phyloP scores from a whole-genome alignment of 352 stramenopile species.

The Pythium dissimile region DNA sequence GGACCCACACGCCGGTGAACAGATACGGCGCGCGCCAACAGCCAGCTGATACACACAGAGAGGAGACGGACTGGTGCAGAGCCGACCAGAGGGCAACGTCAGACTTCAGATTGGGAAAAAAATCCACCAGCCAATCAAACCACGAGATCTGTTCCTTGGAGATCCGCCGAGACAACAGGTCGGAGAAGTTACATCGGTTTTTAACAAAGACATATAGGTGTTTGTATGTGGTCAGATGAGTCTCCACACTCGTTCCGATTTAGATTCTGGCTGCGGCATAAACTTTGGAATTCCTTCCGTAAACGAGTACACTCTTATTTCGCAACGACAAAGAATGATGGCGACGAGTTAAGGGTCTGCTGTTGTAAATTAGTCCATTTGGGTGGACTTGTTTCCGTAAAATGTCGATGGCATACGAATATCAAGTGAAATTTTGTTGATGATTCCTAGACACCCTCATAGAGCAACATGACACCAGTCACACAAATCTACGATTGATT shows the following conservation, averaged over 20 bases:
- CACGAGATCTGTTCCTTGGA: not conserved
- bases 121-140: slow-evolving; percentile 1
- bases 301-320: too few species aligned
- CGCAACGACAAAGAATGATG: too few species aligned
- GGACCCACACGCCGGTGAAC: not conserved
- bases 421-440: not conserved
- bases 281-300: too few species aligned
- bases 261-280: too few species aligned
- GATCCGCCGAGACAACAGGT: slow-evolving; percentile 1
- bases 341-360: too few species aligned
- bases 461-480: not conserved
- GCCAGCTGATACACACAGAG: slow-evolving; percentile 6
- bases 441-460: not conserved
- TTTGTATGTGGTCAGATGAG: too few species aligned
- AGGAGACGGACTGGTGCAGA: not conserved
- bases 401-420: not conserved
- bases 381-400: not conserved
- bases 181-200: slow-evolving; percentile 12
- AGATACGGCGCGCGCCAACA: not conserved
- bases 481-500: not conserved
- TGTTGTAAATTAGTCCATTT: too few species aligned
- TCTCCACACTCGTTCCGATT: too few species aligned
- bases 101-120: not conserved
- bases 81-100: not conserved
- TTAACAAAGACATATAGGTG: slow-evolving; percentile 3